A percentile compares a stretch with the other conserved stretches of the same genome.
These are phyloP conservation scores for Glebionis coronaria DNA, from an alignment of 129 eudicot genomes.

Conservation along the genomic window DNA sequence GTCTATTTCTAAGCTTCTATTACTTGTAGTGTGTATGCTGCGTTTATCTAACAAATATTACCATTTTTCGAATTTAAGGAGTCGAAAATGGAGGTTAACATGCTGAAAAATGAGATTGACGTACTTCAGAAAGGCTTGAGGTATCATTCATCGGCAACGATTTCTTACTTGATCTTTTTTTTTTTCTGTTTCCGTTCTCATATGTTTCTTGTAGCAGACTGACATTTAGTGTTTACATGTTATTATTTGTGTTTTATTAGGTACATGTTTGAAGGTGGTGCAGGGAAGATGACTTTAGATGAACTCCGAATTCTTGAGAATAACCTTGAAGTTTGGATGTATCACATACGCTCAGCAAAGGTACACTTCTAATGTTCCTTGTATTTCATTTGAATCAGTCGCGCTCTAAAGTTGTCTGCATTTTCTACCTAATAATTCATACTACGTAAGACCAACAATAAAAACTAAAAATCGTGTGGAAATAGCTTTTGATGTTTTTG, in stretches of 20 bases:
- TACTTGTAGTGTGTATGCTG: background rate
- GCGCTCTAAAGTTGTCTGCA: background rate
- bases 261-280: slow-evolving; percentile 68
- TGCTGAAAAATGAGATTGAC: slow-evolving; percentile 70
- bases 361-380: slow-evolving; percentile 29
- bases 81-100: slow-evolving; percentile 60
- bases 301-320: slow-evolving; percentile 79
- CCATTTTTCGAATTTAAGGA: slow-evolving; percentile 32
- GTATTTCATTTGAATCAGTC: background rate
- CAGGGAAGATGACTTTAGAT: slow-evolving; percentile 71
- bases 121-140: slow-evolving; percentile 80
- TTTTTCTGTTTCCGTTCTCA: background rate
- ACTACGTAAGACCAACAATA: no score
- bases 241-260: slow-evolving; percentile 20
- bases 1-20: no score
- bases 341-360: slow-evolving; percentile 82
- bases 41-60: slow-evolving; percentile 1
- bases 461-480: no score
- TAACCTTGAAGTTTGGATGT: slow-evolving; percentile 75
- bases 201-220: no score
- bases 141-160: slow-evolving; percentile 20
- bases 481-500: no score
- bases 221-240: background rate
- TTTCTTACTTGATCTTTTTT: background rate
- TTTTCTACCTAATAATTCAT: background rate